These are phyloP conservation scores for Yamadazyma philogaea DNA, from an alignment of 805 yeast species.

Conservation along the genomic window DNA sequence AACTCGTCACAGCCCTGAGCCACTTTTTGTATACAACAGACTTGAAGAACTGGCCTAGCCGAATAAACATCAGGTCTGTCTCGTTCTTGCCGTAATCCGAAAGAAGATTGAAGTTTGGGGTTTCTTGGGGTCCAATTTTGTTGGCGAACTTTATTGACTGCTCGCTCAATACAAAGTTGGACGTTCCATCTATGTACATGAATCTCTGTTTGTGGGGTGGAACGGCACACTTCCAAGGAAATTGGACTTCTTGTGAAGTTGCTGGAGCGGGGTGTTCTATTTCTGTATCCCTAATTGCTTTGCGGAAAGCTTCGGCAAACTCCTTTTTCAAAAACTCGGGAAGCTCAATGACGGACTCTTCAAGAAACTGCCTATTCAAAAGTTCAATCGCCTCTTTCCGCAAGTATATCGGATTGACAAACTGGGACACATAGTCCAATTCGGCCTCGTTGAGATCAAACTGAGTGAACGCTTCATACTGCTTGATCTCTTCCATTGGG, in stretches of 20 bases:
- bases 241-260: constrained; percentile 48
- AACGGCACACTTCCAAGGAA: constrained; percentile 87
- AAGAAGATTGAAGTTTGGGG: constrained; percentile 52
- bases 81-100: constrained; percentile 10
- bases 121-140: constrained; percentile 46
- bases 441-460: constrained; percentile 33
- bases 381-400: constrained; percentile 32
- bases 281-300: constrained; percentile 51
- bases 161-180: constrained; percentile 31
- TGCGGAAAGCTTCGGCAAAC: constrained; percentile 34
- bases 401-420: constrained; percentile 52
- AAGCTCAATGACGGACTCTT: constrained; percentile 69
- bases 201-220: constrained; percentile 94
- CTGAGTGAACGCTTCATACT: constrained; percentile 21
- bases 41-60: constrained; percentile 56
- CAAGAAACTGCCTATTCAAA: constrained; percentile 53
- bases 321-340: constrained; percentile 54
- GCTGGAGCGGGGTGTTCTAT: constrained; percentile 61
- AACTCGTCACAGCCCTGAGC: constrained; percentile 58
- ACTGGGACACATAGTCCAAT: constrained; percentile 47
- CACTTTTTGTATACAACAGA: constrained; percentile 67
- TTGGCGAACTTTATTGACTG: constrained; percentile 28
- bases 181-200: constrained; percentile 71
- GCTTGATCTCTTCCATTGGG: constrained; percentile 35
- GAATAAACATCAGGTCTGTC: constrained; percentile 44